These are phyloP conservation scores for Meyerozyma elateridarum DNA, from an alignment of 1,139 yeast species.

Conservation along the genomic window DNA sequence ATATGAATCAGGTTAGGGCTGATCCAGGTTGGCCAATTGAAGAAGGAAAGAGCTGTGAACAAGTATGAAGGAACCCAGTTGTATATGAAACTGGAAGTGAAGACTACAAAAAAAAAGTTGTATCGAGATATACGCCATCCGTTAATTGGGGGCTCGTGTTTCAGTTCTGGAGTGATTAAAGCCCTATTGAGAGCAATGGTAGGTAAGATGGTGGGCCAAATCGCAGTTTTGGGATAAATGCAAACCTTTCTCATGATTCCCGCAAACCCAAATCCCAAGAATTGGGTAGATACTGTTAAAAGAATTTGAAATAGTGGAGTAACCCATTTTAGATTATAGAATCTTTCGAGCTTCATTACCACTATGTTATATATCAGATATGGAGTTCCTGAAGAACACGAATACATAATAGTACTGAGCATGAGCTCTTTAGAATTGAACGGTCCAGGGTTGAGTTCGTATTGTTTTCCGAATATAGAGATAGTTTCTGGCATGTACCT, in stretches of 20 bases:
- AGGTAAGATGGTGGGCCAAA: slow-evolving; percentile 47
- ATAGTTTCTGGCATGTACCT: slow-evolving; percentile 23
- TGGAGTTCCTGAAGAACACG: slow-evolving; percentile 43
- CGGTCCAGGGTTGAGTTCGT: slow-evolving; percentile 40
- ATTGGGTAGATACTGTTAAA: slow-evolving; percentile 38
- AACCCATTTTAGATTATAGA: slow-evolving; percentile 45
- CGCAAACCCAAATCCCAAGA: slow-evolving; percentile 46
- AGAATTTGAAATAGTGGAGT: slow-evolving; percentile 34
- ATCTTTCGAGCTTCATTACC: slow-evolving; percentile 42
- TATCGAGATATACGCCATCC: slow-evolving; percentile 42
- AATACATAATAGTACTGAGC: slow-evolving; percentile 39
- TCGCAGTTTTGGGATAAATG: slow-evolving; percentile 40
- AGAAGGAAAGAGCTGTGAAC: slow-evolving; percentile 37
- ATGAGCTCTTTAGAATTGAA: slow-evolving; percentile 32
- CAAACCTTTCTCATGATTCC: slow-evolving; percentile 42
- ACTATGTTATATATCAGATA: slow-evolving; percentile 42
- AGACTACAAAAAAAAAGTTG: slow-evolving; percentile 33
- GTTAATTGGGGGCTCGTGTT: slow-evolving; percentile 19
- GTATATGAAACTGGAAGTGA: slow-evolving; percentile 31
- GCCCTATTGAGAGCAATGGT: slow-evolving; percentile 43
- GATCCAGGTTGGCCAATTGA: slow-evolving; percentile 49
- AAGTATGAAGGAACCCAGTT: slow-evolving; percentile 43
- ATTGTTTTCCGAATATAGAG: slow-evolving; percentile 18
- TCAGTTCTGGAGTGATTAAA: slow-evolving; percentile 29
- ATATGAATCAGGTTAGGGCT: slow-evolving; percentile 36